Base-by-base conservation (phyloP, 805 yeast genomes). In the Alloascoidea africana region DNA sequence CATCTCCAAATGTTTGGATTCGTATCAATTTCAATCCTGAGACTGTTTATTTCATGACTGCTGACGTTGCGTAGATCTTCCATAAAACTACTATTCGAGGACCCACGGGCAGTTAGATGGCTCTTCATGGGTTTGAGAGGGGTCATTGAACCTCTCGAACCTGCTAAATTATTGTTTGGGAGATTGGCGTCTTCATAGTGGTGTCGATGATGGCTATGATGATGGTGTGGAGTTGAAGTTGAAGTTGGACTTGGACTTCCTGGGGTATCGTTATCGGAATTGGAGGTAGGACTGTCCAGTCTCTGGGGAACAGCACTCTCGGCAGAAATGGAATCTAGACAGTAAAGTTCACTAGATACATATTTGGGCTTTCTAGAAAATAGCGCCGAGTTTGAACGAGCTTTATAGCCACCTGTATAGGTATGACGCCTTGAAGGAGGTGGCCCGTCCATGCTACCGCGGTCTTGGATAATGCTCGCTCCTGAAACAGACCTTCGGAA, bases 31-130 rank as follows among this genome's bases (percentile, higher is more conserved):
- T 23, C 30, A 23, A 23, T 23, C n/a, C 30, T 23, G n/a, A 8
- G n/a, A 23, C n/a, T 23, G 8, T 23, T 23, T 8, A 23, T n/a
- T 8, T n/a, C n/a, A 23, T 23, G 8, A 23, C 30, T 23, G n/a
- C n/a, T 23, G n/a, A 23, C 30, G n/a, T 23, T 23, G n/a, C 8
- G 8, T 23, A 23, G n/a, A 8, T 23, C 30, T 23, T 23, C 30
- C 30, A 23, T 23, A 23, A 23, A 23, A 23, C 30, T 23, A 23
- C 30, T 23, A 23, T 23, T 23, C n/a, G 30, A 8, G n/a, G 30
- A 23, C 8, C 8, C n/a, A 8, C 13, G n/a, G 8, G 30, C 8
- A 23, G 13, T 23, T 23, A 8, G 13, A 23, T 23, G 8, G n/a
- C n/a, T 8, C n/a, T 23, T 23, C 30, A 8, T n/a, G 13, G n/a